Base-by-base conservation (phyloP, 1,139 yeast species). In the Zygosaccharomyces pseudobailii region DNA sequence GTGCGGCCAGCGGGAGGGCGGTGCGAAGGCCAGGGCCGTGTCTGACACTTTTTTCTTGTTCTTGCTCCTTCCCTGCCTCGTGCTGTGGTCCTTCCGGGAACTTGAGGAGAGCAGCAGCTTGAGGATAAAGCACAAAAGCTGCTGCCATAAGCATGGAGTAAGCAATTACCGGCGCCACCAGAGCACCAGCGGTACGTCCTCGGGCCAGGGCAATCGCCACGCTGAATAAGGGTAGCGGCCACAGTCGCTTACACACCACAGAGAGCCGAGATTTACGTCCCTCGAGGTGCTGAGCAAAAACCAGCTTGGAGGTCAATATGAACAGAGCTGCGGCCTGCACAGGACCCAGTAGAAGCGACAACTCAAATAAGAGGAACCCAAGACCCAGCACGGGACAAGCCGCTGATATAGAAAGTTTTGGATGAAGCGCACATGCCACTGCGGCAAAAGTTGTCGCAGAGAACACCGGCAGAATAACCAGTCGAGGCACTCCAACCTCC, bases 401-500 rank as follows among this genome's bases (percentile, higher is more conserved):
- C n/a, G 52, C 27, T 3, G 43, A 41, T 30, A 36, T 39, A 28
- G 48, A 47, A 37, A 45, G 34, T 33, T 47, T 42, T 32, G 51
- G 45, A n/a, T 45, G 47, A 23, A 48, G 36, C 25, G 47, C 31
- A 27, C 31, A 27, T 19, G 51, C 53, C 22, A 53, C 36, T 6
- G 44, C 31, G 1, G 53, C 46, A 21, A 57, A 55, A 6, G 53
- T 39, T 9, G 62, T 53, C 1, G 67, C 60, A 9, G 63, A 47
- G 32, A 66, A 61, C 19, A 58, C 7, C 4, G 71, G 71, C 4
- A 65, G 48, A 6, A 60, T 33, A 5, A 59, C 23, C 19, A 56
- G 35, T 21, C 58, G 49, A 46, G 17, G 42, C 36, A 22, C 48
- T 28, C 40, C 41, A 34, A 35, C 19, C 34, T 34, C 48, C 10